Percentiles rank a stretch among this genome's conserved stretches.
Conservation (phyloP, 2,329 filamentous ascomycete species). For the Trichoderma semiorbis region DNA sequence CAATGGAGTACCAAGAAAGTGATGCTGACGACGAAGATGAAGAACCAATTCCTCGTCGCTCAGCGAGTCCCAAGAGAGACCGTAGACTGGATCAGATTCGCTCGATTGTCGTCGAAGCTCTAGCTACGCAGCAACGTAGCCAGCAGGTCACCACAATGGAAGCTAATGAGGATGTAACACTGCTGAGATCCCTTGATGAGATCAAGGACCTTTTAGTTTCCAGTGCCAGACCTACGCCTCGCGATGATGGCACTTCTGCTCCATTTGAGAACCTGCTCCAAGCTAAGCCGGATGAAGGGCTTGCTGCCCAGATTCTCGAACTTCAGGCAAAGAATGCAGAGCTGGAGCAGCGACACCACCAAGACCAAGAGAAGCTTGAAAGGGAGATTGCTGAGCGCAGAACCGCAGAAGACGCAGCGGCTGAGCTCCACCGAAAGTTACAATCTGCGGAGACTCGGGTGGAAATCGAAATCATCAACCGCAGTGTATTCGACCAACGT, state of each 20-base stretch:
- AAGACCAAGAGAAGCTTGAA: conserved; percentile 47
- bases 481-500: conserved; percentile 56
- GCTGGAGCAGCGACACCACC: conserved; percentile 54
- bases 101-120: conserved; percentile 67
- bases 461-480: conserved; percentile 59
- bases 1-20: conserved; percentile 70
- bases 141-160: conserved; percentile 31
- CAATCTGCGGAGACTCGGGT: conserved; percentile 57
- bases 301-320: conserved; percentile 53
- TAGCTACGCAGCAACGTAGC: conserved; percentile 54
- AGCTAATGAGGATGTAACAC: conserved; percentile 41
- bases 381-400: conserved; percentile 48
- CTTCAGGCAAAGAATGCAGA: conserved; percentile 58
- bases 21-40: conserved; percentile 96
- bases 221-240: conserved; percentile 11
- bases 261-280: neutral
- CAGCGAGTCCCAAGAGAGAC: conserved; percentile 74
- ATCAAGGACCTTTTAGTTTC: conserved; percentile 50
- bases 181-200: conserved; percentile 65
- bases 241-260: neutral
- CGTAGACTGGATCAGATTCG: conserved; percentile 81
- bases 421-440: conserved; percentile 53
- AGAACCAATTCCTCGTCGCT: conserved; percentile 60
- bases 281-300: conserved; percentile 49
- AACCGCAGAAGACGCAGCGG: conserved; percentile 50